A percentile compares a stretch with the other conserved stretches of the same genome.
Conservation (phyloP, 176 grass and related monocot species). For the Carex littledalei region DNA sequence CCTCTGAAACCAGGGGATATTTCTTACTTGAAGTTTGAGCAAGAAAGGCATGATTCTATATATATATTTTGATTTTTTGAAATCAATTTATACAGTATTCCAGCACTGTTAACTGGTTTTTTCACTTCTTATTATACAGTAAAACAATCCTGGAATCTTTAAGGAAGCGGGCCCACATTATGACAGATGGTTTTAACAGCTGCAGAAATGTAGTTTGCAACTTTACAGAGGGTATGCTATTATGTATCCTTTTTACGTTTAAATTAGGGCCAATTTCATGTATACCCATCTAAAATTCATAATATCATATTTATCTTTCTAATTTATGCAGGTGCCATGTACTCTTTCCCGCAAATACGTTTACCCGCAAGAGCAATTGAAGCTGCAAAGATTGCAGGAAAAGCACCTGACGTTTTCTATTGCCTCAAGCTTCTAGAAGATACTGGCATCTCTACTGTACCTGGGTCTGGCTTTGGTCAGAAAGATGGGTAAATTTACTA, state of each 20-base stretch:
- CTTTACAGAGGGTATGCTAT: conserved; percentile 81
- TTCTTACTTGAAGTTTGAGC: conserved; percentile 66
- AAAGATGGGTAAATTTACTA: conserved; percentile 74
- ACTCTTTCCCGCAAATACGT: conserved; percentile 94
- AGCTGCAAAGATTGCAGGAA: conserved; percentile 67
- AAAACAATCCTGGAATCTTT: conserved; percentile 74
- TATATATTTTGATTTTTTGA: neutral
- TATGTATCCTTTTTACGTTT: neutral
- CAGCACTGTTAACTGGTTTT: neutral
- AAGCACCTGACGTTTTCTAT: conserved; percentile 87
- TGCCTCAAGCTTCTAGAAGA: conserved; percentile 94
- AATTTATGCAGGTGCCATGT: conserved; percentile 72
- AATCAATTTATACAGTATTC: conserved; percentile 8
- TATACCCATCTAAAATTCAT: no score
- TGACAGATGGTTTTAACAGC: conserved; percentile 99
- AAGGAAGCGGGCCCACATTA: conserved; percentile 82
- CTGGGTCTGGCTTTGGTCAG: conserved; percentile 95
- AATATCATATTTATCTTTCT: no score
- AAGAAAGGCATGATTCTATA: conserved; percentile 68
- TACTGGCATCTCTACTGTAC: conserved; percentile 97
- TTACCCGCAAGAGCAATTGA: conserved; percentile 82
- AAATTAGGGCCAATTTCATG: no score
- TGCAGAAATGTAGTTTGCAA: conserved; percentile 97
- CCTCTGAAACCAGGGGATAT: conserved; percentile 95
- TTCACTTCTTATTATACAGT: conserved; percentile 34